Base-by-base conservation (phyloP, 305 asterid species). In the Fraxinus paxiana region DNA sequence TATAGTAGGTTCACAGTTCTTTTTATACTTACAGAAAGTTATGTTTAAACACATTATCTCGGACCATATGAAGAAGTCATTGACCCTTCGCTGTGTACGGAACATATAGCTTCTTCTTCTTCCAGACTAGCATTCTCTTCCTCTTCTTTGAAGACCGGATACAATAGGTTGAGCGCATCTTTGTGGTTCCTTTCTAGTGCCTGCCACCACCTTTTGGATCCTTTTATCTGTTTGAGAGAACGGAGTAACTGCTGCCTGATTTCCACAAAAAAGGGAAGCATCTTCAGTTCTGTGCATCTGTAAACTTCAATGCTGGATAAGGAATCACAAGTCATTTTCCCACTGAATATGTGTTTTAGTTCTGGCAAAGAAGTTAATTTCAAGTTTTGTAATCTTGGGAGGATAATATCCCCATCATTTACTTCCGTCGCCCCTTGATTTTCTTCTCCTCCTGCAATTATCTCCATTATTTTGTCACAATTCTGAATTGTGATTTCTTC, bases 171-270 rank as follows among this genome's bases (percentile, higher is more conserved):
- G 41, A 15, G n/a, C 6, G 59, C 67, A 17, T 77, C 10, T 2
- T 7, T 5, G 26, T 80, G 79, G 69, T 72, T 31, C 35, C 72
- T 1, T 15, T 34, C n/a, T 24, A 85, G n/a, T 33, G 6, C 1
- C 46, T 2, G 0, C 77, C 82, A 81, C 88, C 88, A 83, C 13
- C 24, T 75, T 83, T 71, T 70, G 73, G 79, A 90, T 84, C 75
- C 69, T 86, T 85, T 88, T 8, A 76, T 84, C 73, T 78, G 77
- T 63, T 81, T 78, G 28, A 86, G 73, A 51, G 80, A 77, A 69
- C 2, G 18, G 6, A 46, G 35, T 0, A 86, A 10, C 20, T 71
- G 77, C 28, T 51, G 74, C 79, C 79, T 13, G 22, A 82, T 76
- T 5, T 82, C 83, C 43, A 75, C 69, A 43, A 74, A 28, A 83